Evolutionary conservation across 139 green algal genomes (phyloP), one percentile per base, ranked within the genome.

Genomic region (Chlamydomonas schloesseri): DNA sequence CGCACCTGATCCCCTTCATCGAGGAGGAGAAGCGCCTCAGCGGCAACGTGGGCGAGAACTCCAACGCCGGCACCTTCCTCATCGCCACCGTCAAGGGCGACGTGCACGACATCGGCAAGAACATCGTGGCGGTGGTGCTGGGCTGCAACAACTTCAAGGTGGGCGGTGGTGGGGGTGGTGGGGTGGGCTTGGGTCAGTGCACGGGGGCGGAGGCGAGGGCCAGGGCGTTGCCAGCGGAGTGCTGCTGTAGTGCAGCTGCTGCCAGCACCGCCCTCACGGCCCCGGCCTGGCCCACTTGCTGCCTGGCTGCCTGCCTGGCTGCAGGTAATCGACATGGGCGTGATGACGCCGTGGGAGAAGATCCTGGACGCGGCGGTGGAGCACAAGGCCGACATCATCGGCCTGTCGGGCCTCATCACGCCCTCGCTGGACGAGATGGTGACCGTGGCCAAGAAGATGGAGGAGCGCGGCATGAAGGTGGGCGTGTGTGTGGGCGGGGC

Each of bases 121-220:
- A 99, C 95, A 99, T 99, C 69, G 98, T 99, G 60, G 87, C 93
- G 8, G 98, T 99, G 18, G 98, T 99, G 84, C 91, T 99, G 79
- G 98, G 98, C 46, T 99, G 98, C 96, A 99, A 99, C 94, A 99
- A 99, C 93, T 99, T 98, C 95, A 99, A 99, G 94, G 97, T 98
- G 31, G 42, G 42, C 42, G 42, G 6, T 8, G 8, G 6, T 50
- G 42, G 42, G 42, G 33, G 58, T 26, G 21, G 64, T 5, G 64
- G 29, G 29, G 29, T 3, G 26, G 60, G 60, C 26, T 28, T 13
- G 58, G 58, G 58, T 5, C 14, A 13, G 58, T 13, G 58, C 17
- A 31, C 20, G 1, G 24, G 26, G 11, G 60, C 26, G 42, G 42
- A n/a, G n/a, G n/a, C n/a, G n/a, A n/a, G n/a, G n/a, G n/a, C n/a